Conservation (phyloP, 2,329 filamentous ascomycete species). For the Metarhizium robertsii region DNA sequence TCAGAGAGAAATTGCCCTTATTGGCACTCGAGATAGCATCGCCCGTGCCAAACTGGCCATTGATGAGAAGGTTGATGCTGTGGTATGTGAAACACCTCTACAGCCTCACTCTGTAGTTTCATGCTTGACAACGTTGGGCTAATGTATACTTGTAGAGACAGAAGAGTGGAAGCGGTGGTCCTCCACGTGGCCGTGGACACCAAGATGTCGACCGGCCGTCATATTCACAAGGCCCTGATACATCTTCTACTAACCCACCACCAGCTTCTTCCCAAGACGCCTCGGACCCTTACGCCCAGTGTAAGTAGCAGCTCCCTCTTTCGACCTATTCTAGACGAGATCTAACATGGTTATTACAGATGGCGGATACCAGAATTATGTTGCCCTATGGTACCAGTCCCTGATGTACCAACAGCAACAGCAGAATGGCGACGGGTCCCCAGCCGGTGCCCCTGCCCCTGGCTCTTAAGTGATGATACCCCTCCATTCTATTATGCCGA, state of each 20-base stretch:
- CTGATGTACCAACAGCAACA: constrained; percentile 34
- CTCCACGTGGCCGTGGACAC: constrained; percentile 31
- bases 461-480: constrained; percentile 25
- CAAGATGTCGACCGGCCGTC: constrained; percentile 47
- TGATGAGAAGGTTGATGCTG: constrained; percentile 84
- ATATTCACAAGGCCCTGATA: constrained; percentile 38
- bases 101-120: background rate
- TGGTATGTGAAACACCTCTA: constrained; percentile 48
- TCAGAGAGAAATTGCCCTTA: constrained; percentile 78
- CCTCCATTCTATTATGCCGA: constrained; percentile 3
- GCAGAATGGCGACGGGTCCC: constrained; percentile 27
- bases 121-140: background rate
- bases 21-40: constrained; percentile 70
- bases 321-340: background rate
- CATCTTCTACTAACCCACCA: constrained; percentile 29
- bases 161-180: constrained; percentile 39
- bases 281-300: constrained; percentile 66
- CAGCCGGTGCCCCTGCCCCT: constrained; percentile 25
- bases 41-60: constrained; percentile 74
- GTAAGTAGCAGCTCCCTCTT: constrained; percentile 33
- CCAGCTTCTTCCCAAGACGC: constrained; percentile 38
- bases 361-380: constrained; percentile 73
- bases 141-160: constrained; percentile 31
- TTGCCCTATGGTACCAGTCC: constrained; percentile 74
- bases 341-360: constrained; percentile 34